Percentiles rank a stretch among this genome's conserved stretches.
Conservation (phyloP, 768 basidiomycete species). For the Russula brevipes region DNA sequence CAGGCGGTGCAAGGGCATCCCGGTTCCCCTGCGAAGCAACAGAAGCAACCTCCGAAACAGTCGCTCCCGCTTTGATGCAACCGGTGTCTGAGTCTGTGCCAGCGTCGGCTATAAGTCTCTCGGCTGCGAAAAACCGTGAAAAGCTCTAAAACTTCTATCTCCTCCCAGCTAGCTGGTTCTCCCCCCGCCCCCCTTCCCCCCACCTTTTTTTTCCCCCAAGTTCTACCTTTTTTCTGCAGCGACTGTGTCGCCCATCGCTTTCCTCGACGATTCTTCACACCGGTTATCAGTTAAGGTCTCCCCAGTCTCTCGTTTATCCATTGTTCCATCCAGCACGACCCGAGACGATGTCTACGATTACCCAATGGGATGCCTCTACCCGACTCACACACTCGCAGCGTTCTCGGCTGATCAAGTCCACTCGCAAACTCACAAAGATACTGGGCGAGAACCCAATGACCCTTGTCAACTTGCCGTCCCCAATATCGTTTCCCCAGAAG, state of each 20-base stretch:
- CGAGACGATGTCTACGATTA: not conserved
- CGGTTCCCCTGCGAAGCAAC: not conserved
- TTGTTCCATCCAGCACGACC: not conserved
- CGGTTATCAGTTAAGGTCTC: not conserved
- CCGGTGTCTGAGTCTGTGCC: not conserved
- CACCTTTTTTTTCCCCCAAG: not conserved
- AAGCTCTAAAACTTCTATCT: not conserved
- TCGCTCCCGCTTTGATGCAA: not conserved
- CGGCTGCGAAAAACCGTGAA: not conserved
- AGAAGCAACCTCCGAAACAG: not conserved
- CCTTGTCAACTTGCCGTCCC: constrained; percentile 5
- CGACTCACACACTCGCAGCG: constrained; percentile 15
- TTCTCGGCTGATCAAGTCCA: constrained; percentile 17
- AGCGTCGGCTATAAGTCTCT: constrained; percentile 10
- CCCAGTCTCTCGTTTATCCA: not conserved
- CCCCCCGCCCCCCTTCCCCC: not conserved
- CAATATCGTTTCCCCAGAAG: not conserved
- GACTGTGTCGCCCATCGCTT: constrained; percentile 2
- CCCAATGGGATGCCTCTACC: not conserved
- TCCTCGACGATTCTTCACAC: constrained; percentile 7
- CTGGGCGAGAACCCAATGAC: constrained; percentile 22
- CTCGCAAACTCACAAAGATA: constrained; percentile 23
- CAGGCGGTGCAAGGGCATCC: constrained; percentile 1
- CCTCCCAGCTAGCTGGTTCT: not conserved
- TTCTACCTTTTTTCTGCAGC: not conserved